Base-by-base conservation (phyloP, 768 basidiomycete genomes). In the Macrocybe gigantea region DNA sequence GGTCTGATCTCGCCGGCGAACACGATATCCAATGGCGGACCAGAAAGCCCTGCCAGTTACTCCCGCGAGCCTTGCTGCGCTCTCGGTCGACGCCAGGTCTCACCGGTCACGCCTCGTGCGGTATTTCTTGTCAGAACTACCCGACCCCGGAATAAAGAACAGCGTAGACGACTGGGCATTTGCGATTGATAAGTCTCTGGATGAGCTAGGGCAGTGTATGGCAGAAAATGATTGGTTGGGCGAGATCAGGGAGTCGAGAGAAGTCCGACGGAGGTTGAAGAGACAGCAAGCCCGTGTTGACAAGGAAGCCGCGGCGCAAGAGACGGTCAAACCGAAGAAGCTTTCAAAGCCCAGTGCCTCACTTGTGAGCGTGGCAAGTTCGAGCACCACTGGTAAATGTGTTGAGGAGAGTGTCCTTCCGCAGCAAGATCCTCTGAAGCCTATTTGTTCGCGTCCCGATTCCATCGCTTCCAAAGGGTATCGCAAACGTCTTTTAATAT, bases 401-500 rank as follows among this genome's bases (percentile, higher is more conserved):
- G 33, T 38, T 65, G 11, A 63, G 51, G 45, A 47, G 54, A 10
- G 58, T 66, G 9, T 45, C 52, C 5, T 49, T 51, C 14, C 38
- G 5, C 42, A 37, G 33, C 44, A 37, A 33, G 44, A 46, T 15
- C 66, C 63, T 6, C 61, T 61, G 0, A 49, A 56, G 8, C 61
- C 60, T 5, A 62, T 71, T 12, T 54, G 60, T 9, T 51, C 54
- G 30, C 51, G 59, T 15, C 43, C 49, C 12, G 56, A 29, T 8
- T 33, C 22, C 22, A 22, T 4, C 22, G 22, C 22, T 22, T 22
- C 22, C 22, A 22, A 22, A 22, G 22, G 22, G 4, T 22, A 51
- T 4, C 50, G 65, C 15, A 72, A 67, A 33, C 80, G 81, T 55
- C 58, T 85, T 1, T 58, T 84, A 5, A 62, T 85, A 3, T 80